Evolutionary conservation across 83 land plant species (phyloP).

Genomic region (Picea abies): DNA sequence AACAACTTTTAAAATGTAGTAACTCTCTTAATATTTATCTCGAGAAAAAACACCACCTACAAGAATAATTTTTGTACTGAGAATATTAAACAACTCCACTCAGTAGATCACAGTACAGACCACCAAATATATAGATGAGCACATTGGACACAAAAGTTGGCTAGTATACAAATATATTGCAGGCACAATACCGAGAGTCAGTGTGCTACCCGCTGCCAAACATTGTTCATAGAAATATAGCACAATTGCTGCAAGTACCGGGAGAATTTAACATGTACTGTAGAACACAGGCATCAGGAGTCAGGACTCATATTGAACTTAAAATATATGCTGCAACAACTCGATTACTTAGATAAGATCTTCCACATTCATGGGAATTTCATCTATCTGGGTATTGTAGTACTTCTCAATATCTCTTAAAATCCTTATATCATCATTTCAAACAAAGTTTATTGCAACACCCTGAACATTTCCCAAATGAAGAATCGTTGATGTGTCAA

Average conservation of each 20-base stretch:
- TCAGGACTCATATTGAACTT: slow-evolving; percentile 1
- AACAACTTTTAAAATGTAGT: no score
- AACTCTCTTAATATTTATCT: no score
- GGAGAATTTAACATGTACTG: no score
- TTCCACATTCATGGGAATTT: slow-evolving; percentile 8
- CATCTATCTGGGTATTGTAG: slow-evolving; percentile 98
- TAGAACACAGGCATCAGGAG: background rate
- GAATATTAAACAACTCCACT: no score
- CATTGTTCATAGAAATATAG: background rate
- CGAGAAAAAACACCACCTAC: no score
- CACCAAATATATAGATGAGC: no score
- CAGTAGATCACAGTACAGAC: no score
- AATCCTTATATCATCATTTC: slow-evolving; percentile 81
- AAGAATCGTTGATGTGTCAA: background rate
- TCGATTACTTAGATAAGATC: no score
- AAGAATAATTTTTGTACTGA: no score
- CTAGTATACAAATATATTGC: no score
- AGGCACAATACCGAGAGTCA: no score
- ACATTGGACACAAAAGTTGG: no score
- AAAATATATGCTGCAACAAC: background rate
- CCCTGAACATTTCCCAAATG: slow-evolving; percentile 56
- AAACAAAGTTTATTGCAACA: slow-evolving; percentile 98
- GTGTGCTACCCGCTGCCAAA: background rate
- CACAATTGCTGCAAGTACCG: background rate
- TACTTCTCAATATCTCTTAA: slow-evolving; percentile 67